Percentiles rank a stretch among this genome's conserved stretches.
Evolutionary conservation across 352 stramenopile genomes (phyloP).

Genomic region (Phytopythium cucurbitacearum): DNA sequence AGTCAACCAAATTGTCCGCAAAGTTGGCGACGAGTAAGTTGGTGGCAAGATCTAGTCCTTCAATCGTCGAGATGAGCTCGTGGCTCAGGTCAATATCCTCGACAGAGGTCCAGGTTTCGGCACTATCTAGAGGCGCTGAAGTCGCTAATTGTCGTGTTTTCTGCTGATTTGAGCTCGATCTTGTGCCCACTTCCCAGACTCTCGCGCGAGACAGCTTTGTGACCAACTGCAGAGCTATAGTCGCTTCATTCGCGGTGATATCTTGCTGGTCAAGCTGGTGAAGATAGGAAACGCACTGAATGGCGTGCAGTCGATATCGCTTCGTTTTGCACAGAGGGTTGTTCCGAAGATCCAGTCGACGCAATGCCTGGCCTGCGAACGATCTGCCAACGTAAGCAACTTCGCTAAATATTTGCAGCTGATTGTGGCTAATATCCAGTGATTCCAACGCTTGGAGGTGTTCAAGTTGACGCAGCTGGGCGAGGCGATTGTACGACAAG

Average conservation of each 20-base stretch:
- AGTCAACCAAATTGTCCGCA: conserved; percentile 63
- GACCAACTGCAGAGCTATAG: conserved; percentile 29
- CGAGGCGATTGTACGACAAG: conserved; percentile 64
- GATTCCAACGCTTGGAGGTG: conserved; percentile 23
- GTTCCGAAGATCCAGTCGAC: conserved; percentile 56
- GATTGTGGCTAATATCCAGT: conserved; percentile 64
- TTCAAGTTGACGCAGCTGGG: conserved; percentile 37
- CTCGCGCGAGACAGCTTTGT: conserved; percentile 40
- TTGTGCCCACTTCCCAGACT: conserved; percentile 27
- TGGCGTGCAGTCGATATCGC: conserved; percentile 59
- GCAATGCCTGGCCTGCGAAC: conserved; percentile 18
- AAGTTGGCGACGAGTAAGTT: conserved; percentile 64
- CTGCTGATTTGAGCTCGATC: conserved; percentile 4
- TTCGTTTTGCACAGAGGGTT: conserved; percentile 63
- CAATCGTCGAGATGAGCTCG: conserved; percentile 52
- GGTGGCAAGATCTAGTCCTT: conserved; percentile 42
- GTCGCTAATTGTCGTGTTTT: conserved; percentile 53
- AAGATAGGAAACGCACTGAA: conserved; percentile 43
- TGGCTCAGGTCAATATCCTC: conserved; percentile 64
- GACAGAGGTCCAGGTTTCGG: conserved; percentile 40
- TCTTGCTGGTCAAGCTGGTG: conserved; percentile 44
- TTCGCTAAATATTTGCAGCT: conserved; percentile 54
- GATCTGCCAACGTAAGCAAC: conserved; percentile 28
- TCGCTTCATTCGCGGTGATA: conserved; percentile 35
- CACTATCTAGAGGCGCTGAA: neutral